Conservation (phyloP, 1,284 basidiomycete species). For the Cryptococcus neoformans region DNA sequence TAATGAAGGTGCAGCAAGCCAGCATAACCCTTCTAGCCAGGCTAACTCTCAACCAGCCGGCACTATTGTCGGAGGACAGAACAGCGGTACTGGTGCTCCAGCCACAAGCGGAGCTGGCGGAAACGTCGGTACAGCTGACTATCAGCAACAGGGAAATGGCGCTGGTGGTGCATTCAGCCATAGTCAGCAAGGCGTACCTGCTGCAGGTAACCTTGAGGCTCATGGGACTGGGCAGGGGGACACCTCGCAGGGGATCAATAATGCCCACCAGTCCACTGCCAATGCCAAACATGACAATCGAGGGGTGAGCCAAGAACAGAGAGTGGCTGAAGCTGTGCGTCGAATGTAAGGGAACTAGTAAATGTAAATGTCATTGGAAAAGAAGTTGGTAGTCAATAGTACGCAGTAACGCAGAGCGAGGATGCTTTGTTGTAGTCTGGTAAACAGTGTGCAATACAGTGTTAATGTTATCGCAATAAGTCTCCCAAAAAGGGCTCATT, state of each 20-base stretch:
- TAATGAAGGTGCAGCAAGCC: not conserved
- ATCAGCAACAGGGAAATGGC: not conserved
- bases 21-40: not conserved
- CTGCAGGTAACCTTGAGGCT: not conserved
- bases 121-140: conserved; percentile 1
- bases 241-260: not conserved
- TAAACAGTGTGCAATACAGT: no score
- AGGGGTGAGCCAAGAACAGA: conserved; percentile 10
- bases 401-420: no score
- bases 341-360: conserved; percentile 7
- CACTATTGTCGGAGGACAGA: not conserved
- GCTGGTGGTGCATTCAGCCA: not conserved
- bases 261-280: not conserved
- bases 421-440: no score
- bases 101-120: conserved; percentile 1
- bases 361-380: no score
- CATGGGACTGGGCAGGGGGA: not conserved
- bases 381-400: no score
- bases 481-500: no score
- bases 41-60: not conserved
- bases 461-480: no score
- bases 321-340: conserved; percentile 9
- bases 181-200: not conserved
- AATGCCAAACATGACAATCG: not conserved
- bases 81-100: not conserved